These are phyloP conservation scores for Trichophyton simii DNA, from an alignment of 2,329 filamentous ascomycete species.

Conservation along the genomic window DNA sequence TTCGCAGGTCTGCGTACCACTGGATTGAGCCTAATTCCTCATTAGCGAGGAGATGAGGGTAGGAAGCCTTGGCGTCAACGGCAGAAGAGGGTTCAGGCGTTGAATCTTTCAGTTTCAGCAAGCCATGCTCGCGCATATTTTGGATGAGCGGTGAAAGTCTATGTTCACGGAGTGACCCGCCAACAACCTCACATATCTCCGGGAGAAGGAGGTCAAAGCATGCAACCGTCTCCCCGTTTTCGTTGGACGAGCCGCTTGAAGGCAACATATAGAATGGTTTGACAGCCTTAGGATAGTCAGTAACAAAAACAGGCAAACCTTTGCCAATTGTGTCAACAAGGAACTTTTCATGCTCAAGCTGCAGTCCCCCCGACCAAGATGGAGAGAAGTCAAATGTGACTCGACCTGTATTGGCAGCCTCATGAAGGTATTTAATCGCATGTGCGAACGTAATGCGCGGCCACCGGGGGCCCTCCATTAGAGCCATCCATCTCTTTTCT, in stretches of 20 bases:
- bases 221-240: conserved; percentile 50
- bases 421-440: conserved; percentile 57
- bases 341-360: conserved; percentile 86
- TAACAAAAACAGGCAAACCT: conserved; percentile 70
- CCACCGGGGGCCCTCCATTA: conserved; percentile 50
- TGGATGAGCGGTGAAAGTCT: conserved; percentile 53
- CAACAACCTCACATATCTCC: conserved; percentile 73
- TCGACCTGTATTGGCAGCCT: conserved; percentile 40
- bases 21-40: conserved; percentile 45
- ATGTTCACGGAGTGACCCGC: conserved; percentile 82
- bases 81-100: conserved; percentile 11
- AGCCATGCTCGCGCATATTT: conserved; percentile 58
- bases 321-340: conserved; percentile 57
- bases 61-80: conserved; percentile 15
- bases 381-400: conserved; percentile 55
- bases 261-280: conserved; percentile 88
- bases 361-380: conserved; percentile 60
- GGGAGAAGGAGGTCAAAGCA: conserved; percentile 86
- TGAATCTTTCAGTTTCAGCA: conserved; percentile 32
- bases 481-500: conserved; percentile 56
- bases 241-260: conserved; percentile 22
- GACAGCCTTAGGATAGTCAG: conserved; percentile 73
- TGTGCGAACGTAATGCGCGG: conserved; percentile 71
- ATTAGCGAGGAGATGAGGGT: conserved; percentile 26
- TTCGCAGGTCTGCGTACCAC: conserved; percentile 81